phyloP scores from a whole-genome alignment of 108 stramenopile genomes.

The Conticribra weissflogii region DNA sequence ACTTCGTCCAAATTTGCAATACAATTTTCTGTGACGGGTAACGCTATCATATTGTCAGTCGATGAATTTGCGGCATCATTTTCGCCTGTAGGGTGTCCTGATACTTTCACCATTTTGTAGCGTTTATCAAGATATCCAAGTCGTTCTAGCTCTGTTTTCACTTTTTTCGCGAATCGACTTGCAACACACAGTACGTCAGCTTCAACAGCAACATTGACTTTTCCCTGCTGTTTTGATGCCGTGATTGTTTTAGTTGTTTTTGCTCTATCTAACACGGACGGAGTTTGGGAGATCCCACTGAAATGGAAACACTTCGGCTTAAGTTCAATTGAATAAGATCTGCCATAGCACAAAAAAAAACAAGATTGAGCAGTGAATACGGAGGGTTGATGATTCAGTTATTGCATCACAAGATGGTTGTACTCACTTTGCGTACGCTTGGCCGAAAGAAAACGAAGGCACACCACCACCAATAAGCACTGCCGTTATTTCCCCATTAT shows the following conservation, averaged over 20 bases:
- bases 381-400: too few species aligned
- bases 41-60: conserved; percentile 37
- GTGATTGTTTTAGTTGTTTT: too few species aligned
- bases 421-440: conserved; percentile 63
- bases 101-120: conserved; percentile 66
- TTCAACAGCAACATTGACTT: background rate
- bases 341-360: background rate
- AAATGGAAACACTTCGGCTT: background rate
- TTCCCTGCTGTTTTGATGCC: background rate
- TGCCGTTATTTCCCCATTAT: conserved; percentile 26
- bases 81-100: too few species aligned
- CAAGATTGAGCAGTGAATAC: background rate
- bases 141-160: conserved; percentile 54
- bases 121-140: conserved; percentile 62
- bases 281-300: background rate
- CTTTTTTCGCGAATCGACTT: conserved; percentile 59
- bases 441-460: conserved; percentile 82
- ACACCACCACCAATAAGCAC: conserved; percentile 73
- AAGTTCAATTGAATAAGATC: conserved; percentile 13
- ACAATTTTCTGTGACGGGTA: conserved; percentile 52
- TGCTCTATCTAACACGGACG: too few species aligned
- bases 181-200: conserved; percentile 67
- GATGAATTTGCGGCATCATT: conserved; percentile 1
- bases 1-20: conserved; percentile 1
- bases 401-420: background rate